Evolutionary conservation across 108 stramenopile species (phyloP), one percentile per base, ranked within the genome.

Genomic region (Parietichytrium sp.): DNA sequence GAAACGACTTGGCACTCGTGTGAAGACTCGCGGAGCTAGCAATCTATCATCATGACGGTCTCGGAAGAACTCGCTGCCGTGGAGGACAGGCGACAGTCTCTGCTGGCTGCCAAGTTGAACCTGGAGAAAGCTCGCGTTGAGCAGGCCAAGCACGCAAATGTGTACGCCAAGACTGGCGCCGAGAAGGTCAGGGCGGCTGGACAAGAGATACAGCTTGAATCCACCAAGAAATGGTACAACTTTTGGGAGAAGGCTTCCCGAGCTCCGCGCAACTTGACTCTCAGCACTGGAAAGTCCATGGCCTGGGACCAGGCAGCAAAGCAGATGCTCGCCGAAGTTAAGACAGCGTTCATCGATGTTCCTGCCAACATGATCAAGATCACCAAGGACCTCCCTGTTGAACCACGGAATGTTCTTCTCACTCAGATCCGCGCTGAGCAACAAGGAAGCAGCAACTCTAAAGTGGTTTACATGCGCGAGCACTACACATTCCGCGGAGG

Each of bases 401-500:
- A 8, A 0, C 61, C 61, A 25, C 6, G 61, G 16, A n/a, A n/a
- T 23, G 45, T 72, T 72, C 61, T 72, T n/a, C 61, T 72, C 8
- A 72, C 38, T 42, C 61, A 72, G 42, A 72, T 72, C 61, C 61
- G 61, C 42, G 61, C 61, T 6, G 61, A 16, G 38, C 61, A 27
- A 0, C 38, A 33, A n/a, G 61, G 61, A 8, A 10, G 23, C 15
- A n/a, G 23, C 6, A 42, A 72, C 42, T 25, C 61, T 25, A 45
- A 33, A 33, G 38, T 72, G 38, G n/a, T 72, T 8, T 72, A 72
- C 3, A 72, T 72, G 61, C 61, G 61, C 33, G 61, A 72, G 2
- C 61, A 72, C 20, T 72, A 72, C 61, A 72, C 61, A 7, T 72
- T 45, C 42, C 61, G 61, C 38, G 61, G 61, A 33, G 61, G 61